Conservation (phyloP, 176 grass and related monocot genomes). For the Musa itinerans region DNA sequence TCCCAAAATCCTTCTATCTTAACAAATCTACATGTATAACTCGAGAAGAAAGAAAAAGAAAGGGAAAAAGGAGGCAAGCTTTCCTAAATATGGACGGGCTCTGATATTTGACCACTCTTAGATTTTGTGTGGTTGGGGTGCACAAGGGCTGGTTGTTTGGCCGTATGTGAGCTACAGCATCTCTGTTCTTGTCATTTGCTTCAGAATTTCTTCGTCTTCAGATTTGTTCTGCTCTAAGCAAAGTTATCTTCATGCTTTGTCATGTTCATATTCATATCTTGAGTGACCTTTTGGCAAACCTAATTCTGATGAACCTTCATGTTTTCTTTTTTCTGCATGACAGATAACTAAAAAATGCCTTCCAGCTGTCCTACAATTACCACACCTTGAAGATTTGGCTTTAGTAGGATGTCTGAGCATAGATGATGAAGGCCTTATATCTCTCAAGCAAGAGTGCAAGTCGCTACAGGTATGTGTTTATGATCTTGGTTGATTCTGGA, state of each 20-base stretch:
- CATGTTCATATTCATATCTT: background rate
- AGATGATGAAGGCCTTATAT: conserved; percentile 43
- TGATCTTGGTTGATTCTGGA: background rate
- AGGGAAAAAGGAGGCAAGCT: too few relatives aligned
- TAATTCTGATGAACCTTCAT: background rate
- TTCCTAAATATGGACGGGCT: too few relatives aligned
- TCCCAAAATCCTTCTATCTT: background rate
- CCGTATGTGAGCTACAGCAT: background rate
- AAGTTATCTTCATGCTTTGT: background rate
- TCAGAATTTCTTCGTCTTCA: background rate
- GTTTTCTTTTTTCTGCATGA: background rate
- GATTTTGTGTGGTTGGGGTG: too few relatives aligned
- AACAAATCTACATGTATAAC: background rate
- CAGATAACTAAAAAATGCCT: conserved; percentile 67
- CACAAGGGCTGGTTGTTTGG: too few relatives aligned
- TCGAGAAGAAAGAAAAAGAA: too few relatives aligned
- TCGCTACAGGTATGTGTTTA: conserved; percentile 50
- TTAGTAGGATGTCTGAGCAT: conserved; percentile 54
- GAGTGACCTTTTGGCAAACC: background rate
- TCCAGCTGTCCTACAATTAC: conserved; percentile 47
- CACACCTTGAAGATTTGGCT: conserved; percentile 45
- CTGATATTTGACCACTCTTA: too few relatives aligned
- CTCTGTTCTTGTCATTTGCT: background rate
- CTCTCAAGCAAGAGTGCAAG: conserved; percentile 45
- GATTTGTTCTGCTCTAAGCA: background rate